Conservation (phyloP, 2,329 filamentous ascomycete genomes). For the Passalora sequoiae region DNA sequence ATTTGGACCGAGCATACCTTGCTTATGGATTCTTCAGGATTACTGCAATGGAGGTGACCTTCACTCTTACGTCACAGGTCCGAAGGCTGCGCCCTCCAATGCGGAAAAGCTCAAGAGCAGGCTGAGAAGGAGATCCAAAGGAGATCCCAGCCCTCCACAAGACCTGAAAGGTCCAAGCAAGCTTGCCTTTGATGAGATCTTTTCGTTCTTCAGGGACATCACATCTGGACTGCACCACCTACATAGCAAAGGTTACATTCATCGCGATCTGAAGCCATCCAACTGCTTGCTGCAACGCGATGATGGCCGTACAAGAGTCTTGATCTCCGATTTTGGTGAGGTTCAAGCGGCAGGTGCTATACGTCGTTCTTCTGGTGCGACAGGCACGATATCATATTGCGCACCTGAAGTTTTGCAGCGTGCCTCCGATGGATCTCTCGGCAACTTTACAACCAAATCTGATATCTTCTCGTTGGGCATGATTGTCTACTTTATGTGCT, state of each 20-base stretch:
- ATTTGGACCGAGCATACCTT: slow-evolving; percentile 87
- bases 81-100: slow-evolving; percentile 63
- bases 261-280: slow-evolving; percentile 90
- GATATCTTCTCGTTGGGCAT: slow-evolving; percentile 98
- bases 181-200: slow-evolving; percentile 83
- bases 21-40: slow-evolving; percentile 94
- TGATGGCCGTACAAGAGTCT: slow-evolving; percentile 64
- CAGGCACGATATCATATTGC: slow-evolving; percentile 86
- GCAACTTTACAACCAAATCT: slow-evolving; percentile 93
- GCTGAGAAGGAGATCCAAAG: slow-evolving; percentile 74
- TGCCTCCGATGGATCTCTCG: slow-evolving; percentile 62
- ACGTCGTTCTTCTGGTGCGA: slow-evolving; percentile 86
- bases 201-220: slow-evolving; percentile 93
- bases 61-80: slow-evolving; percentile 77
- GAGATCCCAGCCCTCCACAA: slow-evolving; percentile 60
- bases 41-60: slow-evolving; percentile 95
- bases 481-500: slow-evolving; percentile 98
- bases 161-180: slow-evolving; percentile 50
- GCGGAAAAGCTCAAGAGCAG: slow-evolving; percentile 82
- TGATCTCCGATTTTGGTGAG: slow-evolving; percentile 97
- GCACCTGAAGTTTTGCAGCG: slow-evolving; percentile 83
- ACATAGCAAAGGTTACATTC: slow-evolving; percentile 87
- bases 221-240: slow-evolving; percentile 86
- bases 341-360: slow-evolving; percentile 78
- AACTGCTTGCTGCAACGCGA: slow-evolving; percentile 81